Evolutionary conservation across 345 rosid genomes (phyloP).

Genomic region (Gossypium sturtianum): DNA sequence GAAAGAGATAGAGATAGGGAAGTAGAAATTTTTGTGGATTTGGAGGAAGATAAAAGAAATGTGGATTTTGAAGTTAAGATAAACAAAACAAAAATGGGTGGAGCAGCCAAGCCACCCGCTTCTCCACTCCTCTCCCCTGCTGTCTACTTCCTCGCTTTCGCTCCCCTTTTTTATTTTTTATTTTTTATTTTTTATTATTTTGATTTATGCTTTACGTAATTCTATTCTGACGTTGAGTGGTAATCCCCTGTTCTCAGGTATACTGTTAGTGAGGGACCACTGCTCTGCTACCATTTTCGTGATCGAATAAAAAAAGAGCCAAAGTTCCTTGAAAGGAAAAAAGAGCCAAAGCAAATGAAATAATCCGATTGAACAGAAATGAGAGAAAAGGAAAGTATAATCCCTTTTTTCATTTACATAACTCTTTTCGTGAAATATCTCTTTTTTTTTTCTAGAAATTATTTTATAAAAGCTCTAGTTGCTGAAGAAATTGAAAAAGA

Average conservation of each 20-base stretch:
- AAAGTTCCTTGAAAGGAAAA: no score
- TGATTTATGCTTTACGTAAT: neutral
- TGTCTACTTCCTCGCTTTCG: neutral
- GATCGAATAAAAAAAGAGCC: no score
- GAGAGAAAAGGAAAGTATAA: no score
- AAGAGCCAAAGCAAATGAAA: no score
- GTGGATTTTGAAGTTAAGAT: constrained; percentile 29
- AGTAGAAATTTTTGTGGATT: constrained; percentile 9
- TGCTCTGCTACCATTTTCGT: neutral
- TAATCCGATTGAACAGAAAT: no score
- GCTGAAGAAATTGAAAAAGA: no score
- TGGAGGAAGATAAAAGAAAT: constrained; percentile 18
- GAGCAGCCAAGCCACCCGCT: constrained; percentile 46
- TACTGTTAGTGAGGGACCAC: neutral
- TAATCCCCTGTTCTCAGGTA: neutral
- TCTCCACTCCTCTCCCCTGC: constrained; percentile 29
- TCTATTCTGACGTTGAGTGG: neutral
- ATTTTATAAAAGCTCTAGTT: no score
- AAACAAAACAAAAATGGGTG: constrained; percentile 22
- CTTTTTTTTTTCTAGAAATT: no score
- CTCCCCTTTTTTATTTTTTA: neutral
- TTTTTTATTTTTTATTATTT: neutral
- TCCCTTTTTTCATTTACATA: no score
- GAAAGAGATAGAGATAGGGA: neutral
- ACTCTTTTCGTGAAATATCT: no score